Evolutionary conservation across 148 eudicot genomes (phyloP), one percentile per base, ranked within the genome.

Genomic region (Camellia lanceoleosa): DNA sequence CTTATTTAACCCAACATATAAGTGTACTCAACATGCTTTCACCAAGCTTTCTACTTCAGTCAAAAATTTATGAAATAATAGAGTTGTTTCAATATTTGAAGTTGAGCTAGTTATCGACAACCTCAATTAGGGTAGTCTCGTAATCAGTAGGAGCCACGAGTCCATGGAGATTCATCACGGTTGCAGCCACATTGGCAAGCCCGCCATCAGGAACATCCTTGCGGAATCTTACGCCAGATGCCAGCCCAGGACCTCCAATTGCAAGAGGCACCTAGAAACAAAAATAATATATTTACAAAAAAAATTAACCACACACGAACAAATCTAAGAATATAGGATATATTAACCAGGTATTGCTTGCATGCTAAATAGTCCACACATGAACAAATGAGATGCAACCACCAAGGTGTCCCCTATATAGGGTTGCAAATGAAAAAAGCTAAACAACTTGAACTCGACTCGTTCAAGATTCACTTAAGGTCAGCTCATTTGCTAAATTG

Each of bases 121-220:
- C 94, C 88, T 95, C 98, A 67, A 95, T 92, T 2, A 95, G 87
- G 73, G 93, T 88, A 42, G 97, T 71, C 89, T 95, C 98, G 18
- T 95, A 95, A 76, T 95, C 98, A 20, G 78, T 81, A 6, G 98
- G 98, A 23, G 98, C 96, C 82, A 85, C 91, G 70, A 80, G 87
- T 3, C 98, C 98, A 52, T 93, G 98, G 7, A 95, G 93, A 77
- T 95, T 95, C 78, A 95, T 95, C 74, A 95, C 93, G 0, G 97
- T 93, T 1, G 98, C 97, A 51, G 97, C 98, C 56, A 95, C 97
- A 79, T 95, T 95, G 62, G 98, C 96, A 3, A 95, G 98, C 63
- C 97, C 98, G 10, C 87, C 94, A 3, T 41, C 66, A 5, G 94
- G 93, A 56, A 93, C 87, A 82, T 95, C 98, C 68, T 83, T 90